phyloP scores from a whole-genome alignment of 495 filamentous ascomycete species.

The Tuber melanosporum region DNA sequence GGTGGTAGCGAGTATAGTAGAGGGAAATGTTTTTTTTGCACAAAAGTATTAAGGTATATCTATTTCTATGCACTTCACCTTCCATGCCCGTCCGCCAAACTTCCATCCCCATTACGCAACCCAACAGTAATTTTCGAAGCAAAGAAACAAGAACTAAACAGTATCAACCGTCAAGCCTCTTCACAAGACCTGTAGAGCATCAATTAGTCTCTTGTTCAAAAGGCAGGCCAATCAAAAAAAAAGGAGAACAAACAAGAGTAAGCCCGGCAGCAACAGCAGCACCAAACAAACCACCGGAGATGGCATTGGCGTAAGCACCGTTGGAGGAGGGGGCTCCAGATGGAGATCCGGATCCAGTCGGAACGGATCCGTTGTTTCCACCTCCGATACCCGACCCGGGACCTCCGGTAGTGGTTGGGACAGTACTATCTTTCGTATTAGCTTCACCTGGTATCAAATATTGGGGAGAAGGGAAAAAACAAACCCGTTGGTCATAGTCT shows the following conservation, averaged over 20 bases:
- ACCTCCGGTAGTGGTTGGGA: constrained; percentile 8
- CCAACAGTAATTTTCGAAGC: not conserved
- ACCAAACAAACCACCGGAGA: constrained; percentile 40
- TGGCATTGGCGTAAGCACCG: constrained; percentile 36
- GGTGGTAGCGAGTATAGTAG: not conserved
- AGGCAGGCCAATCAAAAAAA: not conserved
- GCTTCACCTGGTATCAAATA: constrained; percentile 6
- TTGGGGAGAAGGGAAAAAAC: not conserved
- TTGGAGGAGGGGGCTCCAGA: constrained; percentile 7
- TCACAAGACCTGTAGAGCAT: not conserved
- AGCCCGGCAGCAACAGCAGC: constrained; percentile 41
- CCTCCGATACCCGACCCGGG: not conserved
- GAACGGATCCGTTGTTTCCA: constrained; percentile 8
- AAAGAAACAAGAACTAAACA: not conserved
- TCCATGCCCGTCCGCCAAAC: not conserved
- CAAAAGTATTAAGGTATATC: constrained; percentile 3
- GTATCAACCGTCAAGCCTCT: not conserved
- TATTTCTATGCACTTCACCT: not conserved
- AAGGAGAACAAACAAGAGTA: constrained; percentile 27
- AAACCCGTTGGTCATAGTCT: constrained; percentile 22
- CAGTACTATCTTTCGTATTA: constrained; percentile 17
- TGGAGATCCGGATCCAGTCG: not conserved
- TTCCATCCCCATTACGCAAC: not conserved
- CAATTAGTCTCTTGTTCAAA: not conserved
- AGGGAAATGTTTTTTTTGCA: not conserved